Percentiles rank a stretch among this genome's conserved stretches.
phyloP scores from a whole-genome alignment of 192 early-diverging fungal genomes.

The Coemansia sp. region DNA sequence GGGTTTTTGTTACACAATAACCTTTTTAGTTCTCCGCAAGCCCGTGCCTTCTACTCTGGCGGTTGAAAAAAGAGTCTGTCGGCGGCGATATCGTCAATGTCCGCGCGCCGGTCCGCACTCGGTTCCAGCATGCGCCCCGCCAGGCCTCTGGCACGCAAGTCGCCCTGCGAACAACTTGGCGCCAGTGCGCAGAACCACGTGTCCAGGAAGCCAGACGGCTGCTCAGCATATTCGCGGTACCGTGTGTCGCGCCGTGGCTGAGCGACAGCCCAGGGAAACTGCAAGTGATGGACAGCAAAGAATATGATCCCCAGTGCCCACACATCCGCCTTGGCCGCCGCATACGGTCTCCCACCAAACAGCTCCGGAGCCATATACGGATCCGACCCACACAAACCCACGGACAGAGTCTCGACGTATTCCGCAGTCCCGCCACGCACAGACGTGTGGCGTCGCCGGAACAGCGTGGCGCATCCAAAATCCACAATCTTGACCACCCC shows the following conservation, averaged over 20 bases:
- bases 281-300: slow-evolving; percentile 61
- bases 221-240: slow-evolving; percentile 12
- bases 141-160: background rate
- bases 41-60: no score
- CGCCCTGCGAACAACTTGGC: no score
- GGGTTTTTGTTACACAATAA: background rate
- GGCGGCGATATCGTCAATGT: slow-evolving; percentile 15
- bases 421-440: no score
- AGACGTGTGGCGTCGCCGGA: slow-evolving; percentile 10
- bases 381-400: slow-evolving; percentile 81
- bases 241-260: slow-evolving; percentile 26
- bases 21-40: no score
- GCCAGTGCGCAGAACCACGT: slow-evolving; percentile 20
- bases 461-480: slow-evolving; percentile 65
- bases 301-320: slow-evolving; percentile 89
- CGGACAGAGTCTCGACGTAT: slow-evolving; percentile 37
- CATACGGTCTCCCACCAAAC: slow-evolving; percentile 58
- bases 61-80: slow-evolving; percentile 22
- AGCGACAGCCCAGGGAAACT: slow-evolving; percentile 64
- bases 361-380: slow-evolving; percentile 95
- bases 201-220: slow-evolving; percentile 15
- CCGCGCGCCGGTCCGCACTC: slow-evolving; percentile 20
- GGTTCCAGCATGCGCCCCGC: slow-evolving; percentile 21
- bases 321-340: slow-evolving; percentile 74
- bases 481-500: slow-evolving; percentile 79